Conservation (phyloP, 1,284 basidiomycete genomes). For the Puccinia polysora region DNA sequence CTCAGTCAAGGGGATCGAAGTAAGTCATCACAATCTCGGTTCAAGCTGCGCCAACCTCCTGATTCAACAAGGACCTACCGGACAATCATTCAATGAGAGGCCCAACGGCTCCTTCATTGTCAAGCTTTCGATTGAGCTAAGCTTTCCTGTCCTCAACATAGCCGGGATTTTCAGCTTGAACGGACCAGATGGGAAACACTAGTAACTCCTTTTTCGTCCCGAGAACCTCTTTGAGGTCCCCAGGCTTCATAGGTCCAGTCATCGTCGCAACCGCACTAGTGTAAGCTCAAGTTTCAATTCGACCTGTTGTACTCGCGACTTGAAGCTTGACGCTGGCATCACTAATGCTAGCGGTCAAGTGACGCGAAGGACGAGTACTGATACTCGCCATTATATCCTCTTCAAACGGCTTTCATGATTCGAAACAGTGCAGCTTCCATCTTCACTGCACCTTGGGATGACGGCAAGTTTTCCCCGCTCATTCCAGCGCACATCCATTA, state of each 20-base stretch:
- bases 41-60: too few species aligned
- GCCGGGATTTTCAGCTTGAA: too few species aligned
- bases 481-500: not conserved
- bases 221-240: slow-evolving; percentile 26
- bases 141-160: too few species aligned
- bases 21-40: too few species aligned
- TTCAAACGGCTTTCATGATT: not conserved
- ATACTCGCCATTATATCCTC: not conserved
- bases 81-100: too few species aligned
- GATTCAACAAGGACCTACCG: too few species aligned
- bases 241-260: slow-evolving; percentile 32
- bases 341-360: too few species aligned
- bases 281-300: slow-evolving; percentile 4
- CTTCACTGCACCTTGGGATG: slow-evolving; percentile 40
- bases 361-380: not conserved
- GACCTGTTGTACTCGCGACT: too few species aligned
- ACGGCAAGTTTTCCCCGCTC: not conserved
- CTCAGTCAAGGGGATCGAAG: too few species aligned
- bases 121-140: too few species aligned
- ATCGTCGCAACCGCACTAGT: slow-evolving; percentile 22
- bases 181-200: not conserved
- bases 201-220: slow-evolving; percentile 29
- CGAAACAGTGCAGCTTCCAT: slow-evolving; percentile 28
- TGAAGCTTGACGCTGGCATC: not conserved
- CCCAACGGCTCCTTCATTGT: too few species aligned